Percentiles rank a stretch among this genome's conserved stretches.
Conservation (phyloP, 2,329 filamentous ascomycete species). For the Ceratocystis smalleyi region DNA sequence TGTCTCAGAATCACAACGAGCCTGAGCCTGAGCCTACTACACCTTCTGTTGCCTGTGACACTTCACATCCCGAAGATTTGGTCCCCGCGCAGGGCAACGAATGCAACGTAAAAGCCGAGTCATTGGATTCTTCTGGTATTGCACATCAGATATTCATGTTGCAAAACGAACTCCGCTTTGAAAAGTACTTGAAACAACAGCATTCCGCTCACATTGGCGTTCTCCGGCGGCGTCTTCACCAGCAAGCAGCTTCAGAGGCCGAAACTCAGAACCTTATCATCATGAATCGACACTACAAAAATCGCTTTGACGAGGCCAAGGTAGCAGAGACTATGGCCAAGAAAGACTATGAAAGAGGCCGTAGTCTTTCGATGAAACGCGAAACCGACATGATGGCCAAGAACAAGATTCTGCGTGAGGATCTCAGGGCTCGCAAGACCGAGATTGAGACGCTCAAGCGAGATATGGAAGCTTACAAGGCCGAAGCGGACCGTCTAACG, state of each 20-base stretch:
- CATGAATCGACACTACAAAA: constrained; percentile 56
- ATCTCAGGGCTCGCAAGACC: constrained; percentile 47
- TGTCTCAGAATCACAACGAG: background rate
- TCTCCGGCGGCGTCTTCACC: constrained; percentile 56
- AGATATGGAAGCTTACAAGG: constrained; percentile 41
- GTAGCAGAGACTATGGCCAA: constrained; percentile 53
- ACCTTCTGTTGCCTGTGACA: background rate
- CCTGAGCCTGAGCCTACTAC: background rate
- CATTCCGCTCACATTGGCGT: constrained; percentile 70
- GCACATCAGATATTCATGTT: constrained; percentile 61
- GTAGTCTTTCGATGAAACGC: constrained; percentile 61
- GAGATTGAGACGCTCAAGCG: constrained; percentile 42
- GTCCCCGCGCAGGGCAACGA: background rate
- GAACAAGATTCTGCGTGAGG: constrained; percentile 50
- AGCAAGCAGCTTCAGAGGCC: constrained; percentile 62
- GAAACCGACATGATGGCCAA: constrained; percentile 55
- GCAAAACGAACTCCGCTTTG: constrained; percentile 68
- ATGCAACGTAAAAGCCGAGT: too few species aligned
- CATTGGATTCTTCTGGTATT: constrained; percentile 25
- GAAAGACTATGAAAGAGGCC: constrained; percentile 56
- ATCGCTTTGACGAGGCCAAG: constrained; percentile 57
- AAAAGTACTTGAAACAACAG: constrained; percentile 69
- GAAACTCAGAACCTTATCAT: constrained; percentile 71
- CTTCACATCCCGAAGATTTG: background rate
- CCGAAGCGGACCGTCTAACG: constrained; percentile 49